Conservation (phyloP, 2,329 filamentous ascomycete genomes). For the Aspergillus proliferans region DNA sequence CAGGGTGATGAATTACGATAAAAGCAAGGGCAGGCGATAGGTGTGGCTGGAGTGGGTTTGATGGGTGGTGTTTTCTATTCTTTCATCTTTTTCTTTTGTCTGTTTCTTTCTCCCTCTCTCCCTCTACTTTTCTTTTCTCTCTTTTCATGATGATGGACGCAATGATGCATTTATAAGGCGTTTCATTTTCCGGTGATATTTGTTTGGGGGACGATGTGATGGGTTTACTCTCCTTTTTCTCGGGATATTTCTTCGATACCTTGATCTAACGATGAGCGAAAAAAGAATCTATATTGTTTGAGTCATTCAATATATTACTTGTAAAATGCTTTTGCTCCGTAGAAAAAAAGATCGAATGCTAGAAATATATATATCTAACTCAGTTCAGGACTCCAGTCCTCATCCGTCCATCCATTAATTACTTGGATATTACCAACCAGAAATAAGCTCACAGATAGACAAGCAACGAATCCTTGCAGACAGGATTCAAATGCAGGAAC, state of each 20-base stretch:
- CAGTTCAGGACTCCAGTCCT: too few relatives aligned
- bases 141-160: slow-evolving; percentile 9
- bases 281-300: background rate
- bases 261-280: background rate
- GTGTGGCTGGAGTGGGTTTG: background rate
- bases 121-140: background rate
- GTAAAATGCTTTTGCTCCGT: too few relatives aligned
- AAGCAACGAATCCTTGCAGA: too few relatives aligned
- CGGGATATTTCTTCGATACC: slow-evolving; percentile 1
- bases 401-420: too few relatives aligned
- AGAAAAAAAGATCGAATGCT: too few relatives aligned
- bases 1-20: slow-evolving; percentile 43
- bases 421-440: too few relatives aligned
- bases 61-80: background rate
- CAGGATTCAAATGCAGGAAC: too few relatives aligned
- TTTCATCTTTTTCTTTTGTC: background rate
- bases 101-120: background rate
- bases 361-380: too few relatives aligned
- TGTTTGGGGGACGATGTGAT: background rate
- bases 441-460: too few relatives aligned
- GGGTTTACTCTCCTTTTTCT: slow-evolving; percentile 4
- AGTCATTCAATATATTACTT: too few relatives aligned
- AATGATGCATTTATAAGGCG: slow-evolving; percentile 19
- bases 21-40: slow-evolving; percentile 28
- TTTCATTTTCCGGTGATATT: slow-evolving; percentile 5